Conservation (phyloP, 2,329 filamentous ascomycete genomes). For the Fusarium pseudonygamai region DNA sequence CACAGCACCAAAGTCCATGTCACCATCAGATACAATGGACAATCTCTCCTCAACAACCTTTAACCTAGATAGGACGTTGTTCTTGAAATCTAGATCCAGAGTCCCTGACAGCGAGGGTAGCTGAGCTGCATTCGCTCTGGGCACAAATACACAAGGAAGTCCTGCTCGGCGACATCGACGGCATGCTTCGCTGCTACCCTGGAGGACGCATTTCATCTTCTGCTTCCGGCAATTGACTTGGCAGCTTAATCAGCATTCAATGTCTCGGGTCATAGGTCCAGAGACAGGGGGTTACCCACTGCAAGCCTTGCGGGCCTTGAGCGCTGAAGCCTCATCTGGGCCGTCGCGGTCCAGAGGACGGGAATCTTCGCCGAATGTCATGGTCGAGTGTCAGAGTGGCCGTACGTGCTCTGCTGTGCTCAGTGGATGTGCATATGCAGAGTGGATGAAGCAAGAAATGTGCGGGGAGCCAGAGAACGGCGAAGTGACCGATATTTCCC, state of each 20-base stretch:
- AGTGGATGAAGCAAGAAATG: slow-evolving; percentile 11
- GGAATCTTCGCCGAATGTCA: slow-evolving; percentile 18
- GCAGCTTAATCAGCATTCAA: not conserved
- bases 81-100: slow-evolving; percentile 16
- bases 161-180: slow-evolving; percentile 18
- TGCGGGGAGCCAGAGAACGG: slow-evolving; percentile 1
- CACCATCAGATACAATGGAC: not conserved
- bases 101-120: not conserved
- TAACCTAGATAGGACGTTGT: not conserved
- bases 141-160: slow-evolving; percentile 11
- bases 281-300: not conserved
- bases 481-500: slow-evolving; percentile 20
- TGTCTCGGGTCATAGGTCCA: not conserved
- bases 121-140: slow-evolving; percentile 14
- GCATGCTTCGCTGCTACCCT: slow-evolving; percentile 13
- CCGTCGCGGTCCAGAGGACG: not conserved
- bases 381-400: not conserved
- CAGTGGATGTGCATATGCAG: not conserved
- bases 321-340: slow-evolving; percentile 2
- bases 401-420: not conserved
- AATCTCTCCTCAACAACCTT: not conserved
- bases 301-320: slow-evolving; percentile 20
- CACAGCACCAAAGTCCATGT: not conserved
- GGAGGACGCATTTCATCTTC: slow-evolving; percentile 21
- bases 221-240: slow-evolving; percentile 19